Percentiles rank a stretch among this genome's conserved stretches.
Conservation (phyloP, 2,329 filamentous ascomycete genomes). For the Cladophialophora bantiana region DNA sequence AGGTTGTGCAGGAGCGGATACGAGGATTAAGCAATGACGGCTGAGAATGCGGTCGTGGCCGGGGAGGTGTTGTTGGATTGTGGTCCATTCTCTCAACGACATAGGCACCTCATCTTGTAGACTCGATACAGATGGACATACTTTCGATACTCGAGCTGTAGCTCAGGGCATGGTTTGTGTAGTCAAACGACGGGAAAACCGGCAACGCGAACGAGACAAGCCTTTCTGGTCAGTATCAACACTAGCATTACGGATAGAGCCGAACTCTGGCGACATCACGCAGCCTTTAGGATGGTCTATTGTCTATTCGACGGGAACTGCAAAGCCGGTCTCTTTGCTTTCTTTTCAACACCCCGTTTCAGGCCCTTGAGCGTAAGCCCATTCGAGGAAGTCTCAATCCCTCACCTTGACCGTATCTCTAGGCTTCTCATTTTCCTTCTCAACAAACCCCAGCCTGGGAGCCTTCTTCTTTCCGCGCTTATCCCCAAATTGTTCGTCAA, state of each 20-base stretch:
- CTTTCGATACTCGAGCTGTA: too few relatives aligned
- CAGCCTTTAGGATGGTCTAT: not conserved
- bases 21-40: not conserved
- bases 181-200: too few relatives aligned
- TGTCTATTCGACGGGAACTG: not conserved
- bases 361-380: not conserved
- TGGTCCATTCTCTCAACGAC: too few relatives aligned
- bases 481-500: slow-evolving; percentile 94
- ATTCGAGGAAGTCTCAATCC: slow-evolving; percentile 39
- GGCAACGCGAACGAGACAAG: not conserved
- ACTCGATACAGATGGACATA: too few relatives aligned
- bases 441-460: slow-evolving; percentile 59
- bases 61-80: too few relatives aligned
- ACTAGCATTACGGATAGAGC: not conserved
- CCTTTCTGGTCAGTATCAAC: not conserved
- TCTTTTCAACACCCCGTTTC: not conserved
- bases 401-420: slow-evolving; percentile 53
- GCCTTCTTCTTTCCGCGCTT: slow-evolving; percentile 70
- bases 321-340: not conserved
- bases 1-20: slow-evolving; percentile 41
- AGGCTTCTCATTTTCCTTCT: slow-evolving; percentile 44
- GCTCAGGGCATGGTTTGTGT: too few relatives aligned
- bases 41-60: too few relatives aligned
- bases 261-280: not conserved
- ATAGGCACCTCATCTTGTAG: too few relatives aligned